These are phyloP conservation scores for Neurospora africana DNA, from an alignment of 495 filamentous ascomycete species.

Conservation along the genomic window DNA sequence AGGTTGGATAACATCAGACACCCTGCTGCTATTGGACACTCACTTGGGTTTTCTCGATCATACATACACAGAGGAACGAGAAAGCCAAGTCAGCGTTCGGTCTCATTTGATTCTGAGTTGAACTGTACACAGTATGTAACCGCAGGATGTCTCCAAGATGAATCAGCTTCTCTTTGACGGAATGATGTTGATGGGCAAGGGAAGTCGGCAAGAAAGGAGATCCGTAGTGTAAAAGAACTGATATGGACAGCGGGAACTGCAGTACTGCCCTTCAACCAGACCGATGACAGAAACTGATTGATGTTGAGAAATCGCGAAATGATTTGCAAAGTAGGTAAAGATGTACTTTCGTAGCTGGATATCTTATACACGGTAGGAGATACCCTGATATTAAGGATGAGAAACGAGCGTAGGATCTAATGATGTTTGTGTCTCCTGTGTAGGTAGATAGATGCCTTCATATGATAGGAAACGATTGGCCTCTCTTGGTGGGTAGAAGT, in stretches of 20 bases:
- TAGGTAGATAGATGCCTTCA: neutral
- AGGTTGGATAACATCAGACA: neutral
- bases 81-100: too few relatives aligned
- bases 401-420: neutral
- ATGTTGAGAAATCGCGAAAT: too few relatives aligned
- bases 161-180: neutral
- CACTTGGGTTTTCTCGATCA: neutral
- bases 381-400: neutral
- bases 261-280: too few relatives aligned
- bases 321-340: too few relatives aligned
- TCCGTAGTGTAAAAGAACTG: too few relatives aligned
- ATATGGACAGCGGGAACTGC: too few relatives aligned
- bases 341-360: neutral
- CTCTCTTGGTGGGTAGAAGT: neutral
- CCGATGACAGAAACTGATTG: too few relatives aligned
- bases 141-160: neutral
- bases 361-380: neutral
- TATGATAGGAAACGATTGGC: neutral
- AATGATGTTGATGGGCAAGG: neutral
- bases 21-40: neutral
- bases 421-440: neutral
- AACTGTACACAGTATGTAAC: neutral
- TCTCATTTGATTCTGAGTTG: too few relatives aligned
- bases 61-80: too few relatives aligned
- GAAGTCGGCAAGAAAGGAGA: neutral